These are phyloP conservation scores for Xylaria cubensis DNA, from an alignment of 495 filamentous ascomycete species.

Conservation along the genomic window DNA sequence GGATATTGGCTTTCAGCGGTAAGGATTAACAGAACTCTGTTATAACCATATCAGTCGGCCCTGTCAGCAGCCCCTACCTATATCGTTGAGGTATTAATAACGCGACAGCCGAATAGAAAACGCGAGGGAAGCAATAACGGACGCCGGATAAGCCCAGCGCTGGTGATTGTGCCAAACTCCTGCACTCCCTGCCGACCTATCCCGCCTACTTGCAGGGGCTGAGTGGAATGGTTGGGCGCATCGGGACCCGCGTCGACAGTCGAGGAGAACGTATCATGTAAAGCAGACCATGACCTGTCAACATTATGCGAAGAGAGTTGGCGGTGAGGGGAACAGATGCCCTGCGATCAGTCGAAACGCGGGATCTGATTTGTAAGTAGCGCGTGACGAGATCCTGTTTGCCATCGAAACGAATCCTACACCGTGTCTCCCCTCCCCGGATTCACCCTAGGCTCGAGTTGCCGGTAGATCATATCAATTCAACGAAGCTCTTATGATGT, in stretches of 20 bases:
- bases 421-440: neutral
- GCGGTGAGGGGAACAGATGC: conserved; percentile 21
- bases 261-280: conserved; percentile 18
- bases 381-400: conserved; percentile 9
- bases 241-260: conserved; percentile 17
- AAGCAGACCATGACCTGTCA: conserved; percentile 11
- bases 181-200: conserved; percentile 10
- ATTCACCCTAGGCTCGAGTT: conserved; percentile 16
- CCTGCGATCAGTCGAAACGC: conserved; percentile 7
- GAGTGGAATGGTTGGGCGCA: conserved; percentile 14
- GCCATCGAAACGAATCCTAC: conserved; percentile 6
- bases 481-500: conserved; percentile 6
- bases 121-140: conserved; percentile 19
- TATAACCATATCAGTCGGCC: conserved; percentile 25
- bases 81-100: conserved; percentile 39
- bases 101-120: conserved; percentile 33
- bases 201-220: conserved; percentile 14
- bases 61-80: conserved; percentile 32
- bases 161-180: conserved; percentile 14
- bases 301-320: conserved; percentile 22
- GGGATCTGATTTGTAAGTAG: conserved; percentile 18
- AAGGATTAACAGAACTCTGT: conserved; percentile 17
- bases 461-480: conserved; percentile 20
- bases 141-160: conserved; percentile 29
- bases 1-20: conserved; percentile 13